A percentile compares a stretch with the other conserved stretches of the same genome.
These are phyloP conservation scores for Madurella mycetomatis DNA, from an alignment of 2,329 filamentous ascomycete species.

Conservation along the genomic window DNA sequence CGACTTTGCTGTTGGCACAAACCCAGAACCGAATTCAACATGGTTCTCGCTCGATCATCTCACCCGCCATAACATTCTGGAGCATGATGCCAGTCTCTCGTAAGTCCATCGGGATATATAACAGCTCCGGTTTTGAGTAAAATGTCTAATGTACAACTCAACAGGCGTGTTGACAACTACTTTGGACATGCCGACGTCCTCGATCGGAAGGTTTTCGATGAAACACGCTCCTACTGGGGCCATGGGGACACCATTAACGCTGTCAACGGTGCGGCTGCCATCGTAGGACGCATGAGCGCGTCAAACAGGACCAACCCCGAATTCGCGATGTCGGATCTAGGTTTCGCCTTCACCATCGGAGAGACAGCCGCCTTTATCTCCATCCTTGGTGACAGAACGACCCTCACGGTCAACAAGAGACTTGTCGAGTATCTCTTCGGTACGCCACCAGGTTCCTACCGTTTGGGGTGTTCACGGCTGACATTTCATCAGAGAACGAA, in stretches of 20 bases:
- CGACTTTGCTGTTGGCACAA: slow-evolving; percentile 38
- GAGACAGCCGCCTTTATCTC: slow-evolving; percentile 49
- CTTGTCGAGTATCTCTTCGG: slow-evolving; percentile 45
- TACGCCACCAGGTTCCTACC: slow-evolving; percentile 23
- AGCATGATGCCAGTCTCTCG: slow-evolving; percentile 35
- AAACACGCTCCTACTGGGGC: slow-evolving; percentile 44
- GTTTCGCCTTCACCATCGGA: slow-evolving; percentile 44
- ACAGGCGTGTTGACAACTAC: slow-evolving; percentile 21
- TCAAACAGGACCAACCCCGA: slow-evolving; percentile 45
- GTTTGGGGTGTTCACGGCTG: background rate
- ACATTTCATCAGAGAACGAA: slow-evolving; percentile 20
- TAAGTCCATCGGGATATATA: background rate
- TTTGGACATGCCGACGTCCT: slow-evolving; percentile 50
- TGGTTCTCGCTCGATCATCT: slow-evolving; percentile 40
- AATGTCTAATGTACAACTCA: background rate
- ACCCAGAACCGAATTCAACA: slow-evolving; percentile 42
- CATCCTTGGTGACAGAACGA: slow-evolving; percentile 41
- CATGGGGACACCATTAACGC: slow-evolving; percentile 32
- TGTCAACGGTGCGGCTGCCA: slow-evolving; percentile 41
- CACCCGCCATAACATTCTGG: slow-evolving; percentile 43
- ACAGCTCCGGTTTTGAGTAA: background rate
- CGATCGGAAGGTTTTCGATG: slow-evolving; percentile 48
- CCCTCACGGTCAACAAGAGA: slow-evolving; percentile 36
- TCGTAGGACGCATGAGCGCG: slow-evolving; percentile 40
- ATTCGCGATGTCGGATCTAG: slow-evolving; percentile 41